Evolutionary conservation across 225 moss, liverwort and hornwort genomes (phyloP), one percentile per base, ranked within the genome.

Genomic region (Sphagnum tenellum): DNA sequence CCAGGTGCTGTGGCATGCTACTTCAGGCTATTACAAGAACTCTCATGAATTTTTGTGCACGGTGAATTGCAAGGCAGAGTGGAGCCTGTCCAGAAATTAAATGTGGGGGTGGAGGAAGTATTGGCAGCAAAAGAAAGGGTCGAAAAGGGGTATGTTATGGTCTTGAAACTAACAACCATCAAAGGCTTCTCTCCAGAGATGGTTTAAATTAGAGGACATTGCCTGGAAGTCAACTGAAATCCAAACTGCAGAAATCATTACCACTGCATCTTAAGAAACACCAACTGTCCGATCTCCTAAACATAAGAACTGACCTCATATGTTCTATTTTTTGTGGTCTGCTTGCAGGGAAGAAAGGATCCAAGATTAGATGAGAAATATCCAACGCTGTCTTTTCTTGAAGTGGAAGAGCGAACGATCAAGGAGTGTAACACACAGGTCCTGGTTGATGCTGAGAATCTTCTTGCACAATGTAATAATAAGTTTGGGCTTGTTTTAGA

Each of bases 401-500:
- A 85, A 73, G 70, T 77, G 2, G 78, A 80, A 46, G 57, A 67
- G 56, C 88, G 96, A 51, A 69, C 54, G 63, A 74, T 77, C 61
- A 59, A 63, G 67, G 88, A 92, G 50, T 74, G 71, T 66, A 92
- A 92, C 64, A 71, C 83, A 54, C 86, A 82, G 69, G 0, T 81
- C 8, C 71, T 98, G 50, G 76, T 79, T 60, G 96, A 98, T 56
- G 77, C 79, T 44, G 96, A 98, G 72, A 67, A 68, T 57, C 74
- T 98, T 46, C 77, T 90, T 5, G 64, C 66, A 47, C 79, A 72
- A 73, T 86, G 92, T 7, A 72, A 86, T 73, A 98, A 92, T 73
- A 88, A 88, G 63, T 98, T 76, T 67, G 96, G 86, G 12, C 79
- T 98, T n/a, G 89, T 84, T 61, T 81, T 98, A 44, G 83, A 87